These are phyloP conservation scores for Kluyveromyces sp. DNA, from an alignment of 1,139 yeast genomes.

Conservation along the genomic window DNA sequence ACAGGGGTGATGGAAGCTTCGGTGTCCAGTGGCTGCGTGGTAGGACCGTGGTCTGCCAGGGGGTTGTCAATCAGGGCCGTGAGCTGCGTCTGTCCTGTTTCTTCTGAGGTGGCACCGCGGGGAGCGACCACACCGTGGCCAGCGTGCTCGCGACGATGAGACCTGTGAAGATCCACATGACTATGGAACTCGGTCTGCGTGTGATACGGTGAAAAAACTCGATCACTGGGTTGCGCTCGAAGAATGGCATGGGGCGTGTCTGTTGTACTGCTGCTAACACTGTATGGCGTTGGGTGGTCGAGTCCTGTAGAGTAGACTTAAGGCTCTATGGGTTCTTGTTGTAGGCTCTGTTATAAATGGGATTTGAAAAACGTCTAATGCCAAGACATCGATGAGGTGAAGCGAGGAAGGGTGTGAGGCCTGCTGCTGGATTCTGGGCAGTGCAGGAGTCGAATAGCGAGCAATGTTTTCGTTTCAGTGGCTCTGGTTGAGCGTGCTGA, in stretches of 20 bases:
- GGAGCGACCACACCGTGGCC: constrained; percentile 6
- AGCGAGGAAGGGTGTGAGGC: no score
- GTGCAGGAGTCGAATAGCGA: no score
- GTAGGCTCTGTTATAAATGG: neutral
- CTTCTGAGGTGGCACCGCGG: constrained; percentile 1
- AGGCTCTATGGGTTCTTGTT: no score
- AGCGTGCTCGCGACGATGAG: constrained; percentile 24
- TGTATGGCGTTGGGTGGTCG: neutral
- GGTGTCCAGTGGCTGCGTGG: no score
- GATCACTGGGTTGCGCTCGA: constrained; percentile 23
- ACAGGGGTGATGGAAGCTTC: no score
- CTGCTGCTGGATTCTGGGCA: neutral
- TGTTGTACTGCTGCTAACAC: neutral
- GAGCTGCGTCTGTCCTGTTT: no score
- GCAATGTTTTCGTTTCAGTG: neutral
- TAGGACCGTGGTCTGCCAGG: no score
- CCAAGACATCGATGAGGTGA: neutral
- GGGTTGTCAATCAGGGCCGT: no score
- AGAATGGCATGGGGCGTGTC: constrained; percentile 24
- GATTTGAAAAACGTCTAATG: neutral
- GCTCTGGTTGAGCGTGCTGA: neutral
- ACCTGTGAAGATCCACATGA: constrained; percentile 32
- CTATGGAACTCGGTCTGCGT: constrained; percentile 23
- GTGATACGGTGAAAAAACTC: constrained; percentile 21
- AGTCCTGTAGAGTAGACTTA: no score